Conservation (phyloP, 495 filamentous ascomycete species). For the Penicillium canescens region DNA sequence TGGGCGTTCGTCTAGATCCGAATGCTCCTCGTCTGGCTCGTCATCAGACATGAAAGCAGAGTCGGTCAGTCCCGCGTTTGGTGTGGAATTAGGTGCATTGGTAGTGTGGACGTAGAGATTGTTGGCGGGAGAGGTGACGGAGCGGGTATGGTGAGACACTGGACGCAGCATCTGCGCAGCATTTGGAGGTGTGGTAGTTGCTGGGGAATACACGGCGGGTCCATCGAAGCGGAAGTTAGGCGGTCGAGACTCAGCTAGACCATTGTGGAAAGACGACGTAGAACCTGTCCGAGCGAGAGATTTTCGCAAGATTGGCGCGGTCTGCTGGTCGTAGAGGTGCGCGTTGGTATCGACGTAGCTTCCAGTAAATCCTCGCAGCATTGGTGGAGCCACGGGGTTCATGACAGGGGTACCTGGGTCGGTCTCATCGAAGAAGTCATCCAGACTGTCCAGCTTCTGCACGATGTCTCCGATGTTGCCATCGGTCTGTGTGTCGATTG, state of each 20-base stretch:
- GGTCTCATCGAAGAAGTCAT: conserved; percentile 88
- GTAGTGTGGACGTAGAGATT: conserved; percentile 49
- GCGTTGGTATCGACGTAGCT: conserved; percentile 74
- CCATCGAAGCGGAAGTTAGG: conserved; percentile 55
- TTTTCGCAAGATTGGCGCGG: conserved; percentile 84
- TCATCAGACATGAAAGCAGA: conserved; percentile 60
- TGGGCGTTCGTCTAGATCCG: conserved; percentile 48
- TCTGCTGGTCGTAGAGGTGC: conserved; percentile 91
- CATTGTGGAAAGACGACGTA: conserved; percentile 81
- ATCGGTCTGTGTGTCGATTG: conserved; percentile 76
- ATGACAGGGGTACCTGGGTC: conserved; percentile 51
- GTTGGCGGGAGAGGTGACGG: conserved; percentile 69
- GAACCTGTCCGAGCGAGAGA: conserved; percentile 72
- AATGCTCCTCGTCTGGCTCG: conserved; percentile 49
- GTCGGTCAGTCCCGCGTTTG: conserved; percentile 33
- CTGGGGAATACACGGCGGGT: conserved; percentile 61
- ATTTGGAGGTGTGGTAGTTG: conserved; percentile 21
- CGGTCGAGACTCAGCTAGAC: conserved; percentile 73
- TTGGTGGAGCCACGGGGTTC: conserved; percentile 41
- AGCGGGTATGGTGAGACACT: conserved; percentile 62
- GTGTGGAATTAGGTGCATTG: conserved; percentile 24
- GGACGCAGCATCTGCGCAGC: conserved; percentile 44
- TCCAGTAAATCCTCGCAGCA: conserved; percentile 64
- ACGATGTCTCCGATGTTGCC: conserved; percentile 83
- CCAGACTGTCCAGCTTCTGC: conserved; percentile 86